Evolutionary conservation across 371 early-diverging fungal species (phyloP).

Genomic region (Rhizomucor pusillus): DNA sequence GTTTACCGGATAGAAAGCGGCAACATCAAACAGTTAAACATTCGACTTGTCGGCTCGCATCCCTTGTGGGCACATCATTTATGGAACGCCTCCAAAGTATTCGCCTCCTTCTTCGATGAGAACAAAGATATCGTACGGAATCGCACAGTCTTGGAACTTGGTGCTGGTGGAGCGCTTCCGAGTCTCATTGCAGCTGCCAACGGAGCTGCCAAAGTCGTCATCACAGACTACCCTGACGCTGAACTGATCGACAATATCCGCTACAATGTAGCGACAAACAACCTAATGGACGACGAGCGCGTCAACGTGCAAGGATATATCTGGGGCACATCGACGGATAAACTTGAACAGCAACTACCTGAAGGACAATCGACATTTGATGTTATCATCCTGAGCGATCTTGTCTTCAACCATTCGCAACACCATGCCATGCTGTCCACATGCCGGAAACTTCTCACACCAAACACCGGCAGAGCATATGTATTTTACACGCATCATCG

Average conservation of each 20-base stretch:
- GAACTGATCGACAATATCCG: constrained; percentile 77
- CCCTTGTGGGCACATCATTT: constrained; percentile 89
- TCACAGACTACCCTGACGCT: constrained; percentile 90
- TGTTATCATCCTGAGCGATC: constrained; percentile 83
- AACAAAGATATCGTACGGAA: constrained; percentile 53
- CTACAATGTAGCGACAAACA: constrained; percentile 57
- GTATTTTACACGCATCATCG: constrained; percentile 72
- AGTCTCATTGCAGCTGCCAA: constrained; percentile 74
- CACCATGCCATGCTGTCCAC: constrained; percentile 71
- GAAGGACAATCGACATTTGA: constrained; percentile 56
- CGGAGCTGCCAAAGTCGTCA: constrained; percentile 74
- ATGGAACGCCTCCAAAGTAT: constrained; percentile 88
- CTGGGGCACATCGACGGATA: constrained; percentile 77
- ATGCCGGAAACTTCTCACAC: constrained; percentile 59
- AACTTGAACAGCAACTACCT: constrained; percentile 39
- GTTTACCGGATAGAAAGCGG: constrained; percentile 9
- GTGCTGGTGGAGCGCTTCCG: constrained; percentile 90
- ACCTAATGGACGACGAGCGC: constrained; percentile 18
- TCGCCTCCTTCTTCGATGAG: constrained; percentile 76
- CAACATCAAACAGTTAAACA: constrained; percentile 30
- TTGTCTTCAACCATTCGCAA: constrained; percentile 90
- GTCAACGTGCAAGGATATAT: constrained; percentile 62
- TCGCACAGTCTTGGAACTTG: constrained; percentile 83
- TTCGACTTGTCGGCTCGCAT: constrained; percentile 75
- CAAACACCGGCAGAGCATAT: constrained; percentile 56